These are phyloP conservation scores for Kurtzmaniella fragi DNA, from an alignment of 805 yeast genomes.

Conservation along the genomic window DNA sequence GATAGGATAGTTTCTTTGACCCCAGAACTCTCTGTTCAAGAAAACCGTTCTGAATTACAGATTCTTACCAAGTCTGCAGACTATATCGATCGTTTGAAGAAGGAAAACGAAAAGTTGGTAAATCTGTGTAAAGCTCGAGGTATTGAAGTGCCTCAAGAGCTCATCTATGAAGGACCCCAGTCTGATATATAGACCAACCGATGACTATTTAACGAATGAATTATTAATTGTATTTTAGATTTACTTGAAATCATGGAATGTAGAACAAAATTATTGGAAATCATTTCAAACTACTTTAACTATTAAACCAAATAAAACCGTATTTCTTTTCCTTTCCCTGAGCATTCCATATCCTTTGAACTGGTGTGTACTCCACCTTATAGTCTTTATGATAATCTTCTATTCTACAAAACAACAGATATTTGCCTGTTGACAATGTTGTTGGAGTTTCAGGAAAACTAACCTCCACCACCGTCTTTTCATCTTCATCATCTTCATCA, in stretches of 20 bases:
- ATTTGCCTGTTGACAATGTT: constrained; percentile 1
- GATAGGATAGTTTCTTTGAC: constrained; percentile 70
- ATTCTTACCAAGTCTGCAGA: constrained; percentile 63
- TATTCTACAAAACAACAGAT: background rate
- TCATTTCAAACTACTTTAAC: background rate
- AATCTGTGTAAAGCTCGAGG: constrained; percentile 36
- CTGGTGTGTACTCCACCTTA: constrained; percentile 19
- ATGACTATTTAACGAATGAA: too few relatives aligned
- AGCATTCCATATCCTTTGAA: constrained; percentile 17
- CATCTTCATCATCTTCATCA: constrained; percentile 21
- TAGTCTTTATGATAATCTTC: too few relatives aligned
- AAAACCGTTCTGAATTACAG: constrained; percentile 74
- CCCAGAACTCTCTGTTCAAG: constrained; percentile 64
- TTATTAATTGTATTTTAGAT: too few relatives aligned
- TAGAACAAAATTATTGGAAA: background rate
- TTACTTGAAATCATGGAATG: background rate
- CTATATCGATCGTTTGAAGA: constrained; percentile 46
- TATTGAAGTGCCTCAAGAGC: constrained; percentile 37
- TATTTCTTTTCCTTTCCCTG: constrained; percentile 12
- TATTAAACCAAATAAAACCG: constrained; percentile 13
- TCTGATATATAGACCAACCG: constrained; percentile 1
- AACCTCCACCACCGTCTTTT: constrained; percentile 2
- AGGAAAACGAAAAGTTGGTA: constrained; percentile 45
- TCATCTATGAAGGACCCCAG: constrained; percentile 24
- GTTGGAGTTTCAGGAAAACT: background rate